Evolutionary conservation across 768 basidiomycete genomes (phyloP), one percentile per base, ranked within the genome.

Genomic region (Lanmaoa pseudosensibilis): DNA sequence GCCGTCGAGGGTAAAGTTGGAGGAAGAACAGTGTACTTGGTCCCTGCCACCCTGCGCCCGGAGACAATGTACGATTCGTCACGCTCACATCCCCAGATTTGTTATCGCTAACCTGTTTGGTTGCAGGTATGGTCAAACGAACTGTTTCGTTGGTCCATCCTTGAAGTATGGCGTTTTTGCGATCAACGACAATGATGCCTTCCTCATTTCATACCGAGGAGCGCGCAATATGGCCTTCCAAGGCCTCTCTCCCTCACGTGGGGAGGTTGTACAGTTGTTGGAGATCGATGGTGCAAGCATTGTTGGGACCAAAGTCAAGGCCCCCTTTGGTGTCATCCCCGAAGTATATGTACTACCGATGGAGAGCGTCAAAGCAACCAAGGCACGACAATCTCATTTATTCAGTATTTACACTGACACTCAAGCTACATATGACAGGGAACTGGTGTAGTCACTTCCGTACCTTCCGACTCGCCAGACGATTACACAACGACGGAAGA

Each of bases 221-320:
- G 94, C 93, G 6, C 86, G 96, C n/a, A 98, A 97, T 72, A 97
- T 98, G 94, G 84, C 94, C 0, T 98, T 87, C 84, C 94, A 98
- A 74, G 93, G 92, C 12, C 84, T 85, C 52, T 87, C 87, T 55
- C 80, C 83, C 5, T 79, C 81, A 5, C 84, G 86, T 2, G 94
- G 91, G 19, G 79, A 90, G 60, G 75, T 90, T 52, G 77, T 84
- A 46, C 85, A 91, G 68, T 75, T 98, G 50, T 74, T 82, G 16
- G 89, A 93, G 71, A 77, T 98, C 54, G 83, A 84, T 38, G 97
- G 97, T 9, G 73, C 83, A 11, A 83, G 83, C 57, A 76, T 98
- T 38, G 77, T 98, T 54, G 97, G 97, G 4, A 90, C 94, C 21
- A 92, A 84, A 67, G 86, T 98, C 73, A 87, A 86, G 58, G 95